Evolutionary conservation across 177 flowering plant genomes (phyloP).

Genomic region (Vitis hybrid): DNA sequence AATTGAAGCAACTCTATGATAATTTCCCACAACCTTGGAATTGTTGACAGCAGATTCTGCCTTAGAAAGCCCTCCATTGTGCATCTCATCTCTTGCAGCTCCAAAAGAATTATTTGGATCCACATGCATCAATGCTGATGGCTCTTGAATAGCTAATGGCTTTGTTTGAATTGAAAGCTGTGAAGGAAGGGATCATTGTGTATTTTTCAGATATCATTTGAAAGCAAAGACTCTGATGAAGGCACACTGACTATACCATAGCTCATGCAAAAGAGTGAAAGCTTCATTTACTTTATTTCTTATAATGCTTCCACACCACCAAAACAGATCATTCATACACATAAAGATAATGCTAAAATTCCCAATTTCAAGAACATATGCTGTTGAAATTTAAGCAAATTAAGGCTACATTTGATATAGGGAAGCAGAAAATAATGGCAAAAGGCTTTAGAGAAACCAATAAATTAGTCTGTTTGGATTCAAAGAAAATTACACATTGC

Average conservation of each 20-base stretch:
- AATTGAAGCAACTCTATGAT: background rate
- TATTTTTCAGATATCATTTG: background rate
- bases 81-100: constrained; percentile 29
- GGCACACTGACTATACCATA: no score
- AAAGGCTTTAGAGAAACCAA: no score
- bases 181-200: background rate
- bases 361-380: background rate
- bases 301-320: background rate
- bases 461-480: no score
- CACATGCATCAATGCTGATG: constrained; percentile 30
- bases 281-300: background rate
- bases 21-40: constrained; percentile 40
- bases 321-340: background rate
- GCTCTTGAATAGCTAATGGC: constrained; percentile 24
- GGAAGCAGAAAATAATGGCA: no score
- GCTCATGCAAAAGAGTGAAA: background rate
- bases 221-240: no score
- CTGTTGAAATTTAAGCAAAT: background rate
- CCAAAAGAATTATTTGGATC: constrained; percentile 20
- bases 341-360: background rate
- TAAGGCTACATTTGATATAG: no score
- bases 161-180: constrained; percentile 24
- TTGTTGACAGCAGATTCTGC: constrained; percentile 25
- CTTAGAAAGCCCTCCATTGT: constrained; percentile 31
- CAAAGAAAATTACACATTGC: no score